These are phyloP conservation scores for Cyphellophora attinorum DNA, from an alignment of 2,329 filamentous ascomycete genomes.

Conservation along the genomic window DNA sequence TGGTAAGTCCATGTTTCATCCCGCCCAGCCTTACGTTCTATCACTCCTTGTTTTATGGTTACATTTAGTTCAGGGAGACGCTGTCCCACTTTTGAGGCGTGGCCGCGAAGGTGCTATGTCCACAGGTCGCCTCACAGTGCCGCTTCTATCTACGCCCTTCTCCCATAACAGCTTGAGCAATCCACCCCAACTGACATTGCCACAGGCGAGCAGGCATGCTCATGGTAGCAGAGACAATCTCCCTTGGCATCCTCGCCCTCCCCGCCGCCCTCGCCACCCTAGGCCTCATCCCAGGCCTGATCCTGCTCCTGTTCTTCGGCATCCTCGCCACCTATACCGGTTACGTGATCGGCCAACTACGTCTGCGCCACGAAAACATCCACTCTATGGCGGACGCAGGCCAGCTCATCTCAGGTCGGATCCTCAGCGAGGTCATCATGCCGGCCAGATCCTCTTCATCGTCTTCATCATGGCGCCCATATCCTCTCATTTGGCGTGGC, in stretches of 20 bases:
- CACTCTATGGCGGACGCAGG: slow-evolving; percentile 62
- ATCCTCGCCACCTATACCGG: slow-evolving; percentile 50
- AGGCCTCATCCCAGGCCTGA: slow-evolving; percentile 45
- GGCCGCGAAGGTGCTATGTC: no score
- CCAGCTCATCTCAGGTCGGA: slow-evolving; percentile 39
- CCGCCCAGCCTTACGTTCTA: not conserved
- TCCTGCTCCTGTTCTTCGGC: slow-evolving; percentile 46
- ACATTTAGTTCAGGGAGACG: no score
- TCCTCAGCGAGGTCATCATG: slow-evolving; percentile 54
- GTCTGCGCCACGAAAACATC: slow-evolving; percentile 42
- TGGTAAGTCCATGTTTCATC: not conserved
- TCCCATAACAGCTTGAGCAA: no score
- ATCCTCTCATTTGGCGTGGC: slow-evolving; percentile 60
- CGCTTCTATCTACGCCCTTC: no score
- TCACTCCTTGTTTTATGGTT: not conserved
- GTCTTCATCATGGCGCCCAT: slow-evolving; percentile 62
- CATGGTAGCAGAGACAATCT: slow-evolving; percentile 52
- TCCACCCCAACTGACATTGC: slow-evolving; percentile 22
- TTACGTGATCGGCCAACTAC: slow-evolving; percentile 52
- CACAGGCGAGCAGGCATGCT: slow-evolving; percentile 29
- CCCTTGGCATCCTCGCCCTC: slow-evolving; percentile 46
- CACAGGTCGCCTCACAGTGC: no score
- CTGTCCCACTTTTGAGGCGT: no score
- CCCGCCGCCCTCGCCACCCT: slow-evolving; percentile 42
- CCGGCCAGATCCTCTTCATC: slow-evolving; percentile 53